phyloP scores from a whole-genome alignment of 768 basidiomycete species.

The Pulveroboletus sp. region DNA sequence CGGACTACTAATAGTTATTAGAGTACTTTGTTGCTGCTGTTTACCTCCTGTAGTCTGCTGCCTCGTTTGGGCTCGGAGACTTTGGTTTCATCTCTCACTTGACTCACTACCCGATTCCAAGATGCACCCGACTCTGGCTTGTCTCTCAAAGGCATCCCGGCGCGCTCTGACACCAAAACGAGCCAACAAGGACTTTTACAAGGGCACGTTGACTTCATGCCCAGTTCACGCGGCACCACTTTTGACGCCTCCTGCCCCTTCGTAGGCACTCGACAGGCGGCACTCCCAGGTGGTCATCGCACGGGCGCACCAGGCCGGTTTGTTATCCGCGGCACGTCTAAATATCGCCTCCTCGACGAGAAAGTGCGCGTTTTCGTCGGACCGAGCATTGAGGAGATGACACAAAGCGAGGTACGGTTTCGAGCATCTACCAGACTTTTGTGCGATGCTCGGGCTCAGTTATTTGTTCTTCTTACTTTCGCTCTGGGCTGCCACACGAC shows the following conservation, averaged over 20 bases:
- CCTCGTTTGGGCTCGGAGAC: too few relatives aligned
- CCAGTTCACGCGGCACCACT: neutral
- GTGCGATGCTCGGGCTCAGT: neutral
- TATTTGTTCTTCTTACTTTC: neutral
- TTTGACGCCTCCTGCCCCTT: neutral
- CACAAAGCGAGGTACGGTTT: conserved; percentile 48
- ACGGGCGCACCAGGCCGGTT: conserved; percentile 89
- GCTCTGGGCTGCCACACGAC: neutral
- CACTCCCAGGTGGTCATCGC: conserved; percentile 76
- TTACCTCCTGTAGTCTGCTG: too few relatives aligned
- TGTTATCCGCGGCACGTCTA: conserved; percentile 68
- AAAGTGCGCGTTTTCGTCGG: conserved; percentile 82
- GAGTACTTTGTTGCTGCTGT: too few relatives aligned
- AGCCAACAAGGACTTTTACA: conserved; percentile 96
- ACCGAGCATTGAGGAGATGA: conserved; percentile 63
- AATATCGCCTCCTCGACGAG: conserved; percentile 78
- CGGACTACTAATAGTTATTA: too few relatives aligned
- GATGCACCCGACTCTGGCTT: conserved; percentile 68
- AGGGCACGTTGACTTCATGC: conserved; percentile 49
- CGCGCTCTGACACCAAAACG: conserved; percentile 78
- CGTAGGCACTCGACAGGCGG: conserved; percentile 77
- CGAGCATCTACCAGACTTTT: neutral
- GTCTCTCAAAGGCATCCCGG: conserved; percentile 80
- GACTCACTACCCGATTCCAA: neutral
- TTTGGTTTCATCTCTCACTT: too few relatives aligned